phyloP scores from a whole-genome alignment of 108 stramenopile genomes.

The Cylindrotheca fusiformis region DNA sequence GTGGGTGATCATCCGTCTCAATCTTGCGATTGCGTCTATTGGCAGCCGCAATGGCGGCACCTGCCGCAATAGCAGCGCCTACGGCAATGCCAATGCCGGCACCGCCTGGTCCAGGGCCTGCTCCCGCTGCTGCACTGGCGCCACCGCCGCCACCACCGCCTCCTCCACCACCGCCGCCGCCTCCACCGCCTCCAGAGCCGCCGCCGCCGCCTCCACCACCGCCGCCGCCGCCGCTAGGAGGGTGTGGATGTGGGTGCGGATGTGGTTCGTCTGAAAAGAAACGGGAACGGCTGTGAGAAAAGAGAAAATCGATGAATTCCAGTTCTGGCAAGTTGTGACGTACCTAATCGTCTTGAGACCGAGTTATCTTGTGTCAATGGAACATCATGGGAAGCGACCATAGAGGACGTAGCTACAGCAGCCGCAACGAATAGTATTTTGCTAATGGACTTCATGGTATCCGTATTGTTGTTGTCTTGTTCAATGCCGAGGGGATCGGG shows the following conservation, averaged over 20 bases:
- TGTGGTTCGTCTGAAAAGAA: not conserved
- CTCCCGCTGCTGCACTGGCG: not conserved
- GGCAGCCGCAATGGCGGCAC: constrained; percentile 27
- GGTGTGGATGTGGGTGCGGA: not conserved
- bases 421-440: not conserved
- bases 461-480: not conserved
- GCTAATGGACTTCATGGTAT: not conserved
- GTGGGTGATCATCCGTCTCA: constrained; percentile 27
- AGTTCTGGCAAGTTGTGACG: too few species aligned
- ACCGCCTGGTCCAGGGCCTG: not conserved
- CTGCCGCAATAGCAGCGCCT: constrained; percentile 26
- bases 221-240: not conserved
- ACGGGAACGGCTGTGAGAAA: not conserved
- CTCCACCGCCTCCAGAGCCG: not conserved
- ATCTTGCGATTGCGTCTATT: constrained; percentile 22
- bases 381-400: not conserved
- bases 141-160: constrained; percentile 1
- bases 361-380: not conserved
- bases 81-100: not conserved
- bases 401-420: not conserved
- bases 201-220: not conserved
- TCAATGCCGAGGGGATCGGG: too few species aligned
- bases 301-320: not conserved
- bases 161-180: not conserved
- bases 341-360: too few species aligned